phyloP scores from a whole-genome alignment of 768 basidiomycete species.

The Boletus rubescentipes region DNA sequence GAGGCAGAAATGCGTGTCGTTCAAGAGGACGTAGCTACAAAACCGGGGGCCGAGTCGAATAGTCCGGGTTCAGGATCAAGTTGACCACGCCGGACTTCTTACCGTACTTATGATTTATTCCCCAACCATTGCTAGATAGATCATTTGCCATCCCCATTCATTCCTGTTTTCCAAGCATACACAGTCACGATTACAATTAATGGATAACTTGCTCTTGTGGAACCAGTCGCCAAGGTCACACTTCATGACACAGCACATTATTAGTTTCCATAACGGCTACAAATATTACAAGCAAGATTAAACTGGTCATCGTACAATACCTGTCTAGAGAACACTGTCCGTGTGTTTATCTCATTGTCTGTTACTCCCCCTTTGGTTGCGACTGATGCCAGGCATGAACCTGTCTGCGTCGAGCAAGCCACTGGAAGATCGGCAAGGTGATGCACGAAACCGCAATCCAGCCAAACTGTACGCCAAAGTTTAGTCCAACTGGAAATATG shows the following conservation, averaged over 20 bases:
- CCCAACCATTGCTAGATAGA: slow-evolving; percentile 21
- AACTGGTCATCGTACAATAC: not conserved
- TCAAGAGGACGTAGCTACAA: slow-evolving; percentile 24
- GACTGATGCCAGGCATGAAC: slow-evolving; percentile 22
- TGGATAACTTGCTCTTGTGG: slow-evolving; percentile 3
- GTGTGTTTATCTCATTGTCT: not conserved
- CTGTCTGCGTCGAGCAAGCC: slow-evolving; percentile 32
- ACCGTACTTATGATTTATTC: slow-evolving; percentile 15
- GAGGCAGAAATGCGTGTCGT: slow-evolving; percentile 69
- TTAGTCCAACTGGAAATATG: slow-evolving; percentile 49
- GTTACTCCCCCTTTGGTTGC: slow-evolving; percentile 8
- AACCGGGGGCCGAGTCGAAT: slow-evolving; percentile 19
- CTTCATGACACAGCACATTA: not conserved
- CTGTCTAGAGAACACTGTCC: not conserved
- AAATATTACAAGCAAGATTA: not conserved
- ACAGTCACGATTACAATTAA: slow-evolving; percentile 16
- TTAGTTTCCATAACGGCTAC: not conserved
- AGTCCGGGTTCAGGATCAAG: slow-evolving; percentile 21
- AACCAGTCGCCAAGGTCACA: not conserved
- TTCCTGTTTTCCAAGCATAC: slow-evolving; percentile 16
- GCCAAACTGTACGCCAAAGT: slow-evolving; percentile 57
- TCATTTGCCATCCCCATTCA: slow-evolving; percentile 28
- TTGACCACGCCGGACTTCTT: slow-evolving; percentile 13
- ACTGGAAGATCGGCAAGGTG: slow-evolving; percentile 52
- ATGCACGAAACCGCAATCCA: slow-evolving; percentile 58